Percentiles rank a stretch among this genome's conserved stretches.
Evolutionary conservation across 108 stramenopile species (phyloP).

Genomic region (Pseudonitzschia multistriata): DNA sequence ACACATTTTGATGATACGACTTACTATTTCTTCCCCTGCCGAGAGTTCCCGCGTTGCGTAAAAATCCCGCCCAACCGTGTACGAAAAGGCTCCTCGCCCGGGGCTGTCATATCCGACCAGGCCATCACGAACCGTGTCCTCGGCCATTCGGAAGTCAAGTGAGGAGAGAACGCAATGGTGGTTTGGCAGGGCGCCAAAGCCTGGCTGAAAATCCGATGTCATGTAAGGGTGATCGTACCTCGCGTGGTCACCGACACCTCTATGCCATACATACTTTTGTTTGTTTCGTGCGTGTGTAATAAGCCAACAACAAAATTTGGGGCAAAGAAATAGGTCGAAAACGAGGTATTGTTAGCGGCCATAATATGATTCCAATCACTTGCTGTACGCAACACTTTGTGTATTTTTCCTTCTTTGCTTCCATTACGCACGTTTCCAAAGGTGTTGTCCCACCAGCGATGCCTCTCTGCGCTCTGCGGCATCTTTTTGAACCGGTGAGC

Average conservation of each 20-base stretch:
- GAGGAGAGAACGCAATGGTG: conserved; percentile 34
- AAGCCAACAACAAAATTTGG: not conserved
- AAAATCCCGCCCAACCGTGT: conserved; percentile 37
- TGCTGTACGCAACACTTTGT: not conserved
- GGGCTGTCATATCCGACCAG: conserved; percentile 15
- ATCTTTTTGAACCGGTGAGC: not conserved
- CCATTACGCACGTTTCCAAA: conserved; percentile 2
- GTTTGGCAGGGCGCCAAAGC: conserved; percentile 45
- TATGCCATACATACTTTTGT: conserved; percentile 9
- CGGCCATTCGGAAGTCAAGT: conserved; percentile 16
- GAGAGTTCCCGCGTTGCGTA: conserved; percentile 2
- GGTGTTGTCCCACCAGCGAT: conserved; percentile 10
- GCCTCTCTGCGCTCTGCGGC: not conserved
- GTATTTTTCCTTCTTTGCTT: not conserved
- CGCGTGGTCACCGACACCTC: conserved; percentile 6
- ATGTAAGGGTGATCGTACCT: not conserved
- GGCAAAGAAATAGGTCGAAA: no score
- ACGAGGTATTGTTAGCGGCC: no score
- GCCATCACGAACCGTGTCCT: conserved; percentile 17
- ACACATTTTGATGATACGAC: not conserved
- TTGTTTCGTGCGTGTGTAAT: not conserved
- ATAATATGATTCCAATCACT: not conserved
- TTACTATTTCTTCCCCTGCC: conserved; percentile 35
- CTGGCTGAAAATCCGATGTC: conserved; percentile 33
- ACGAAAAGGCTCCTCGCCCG: conserved; percentile 44